These are phyloP conservation scores for Zymoseptoria brevis DNA, from an alignment of 2,329 filamentous ascomycete species.

Conservation along the genomic window DNA sequence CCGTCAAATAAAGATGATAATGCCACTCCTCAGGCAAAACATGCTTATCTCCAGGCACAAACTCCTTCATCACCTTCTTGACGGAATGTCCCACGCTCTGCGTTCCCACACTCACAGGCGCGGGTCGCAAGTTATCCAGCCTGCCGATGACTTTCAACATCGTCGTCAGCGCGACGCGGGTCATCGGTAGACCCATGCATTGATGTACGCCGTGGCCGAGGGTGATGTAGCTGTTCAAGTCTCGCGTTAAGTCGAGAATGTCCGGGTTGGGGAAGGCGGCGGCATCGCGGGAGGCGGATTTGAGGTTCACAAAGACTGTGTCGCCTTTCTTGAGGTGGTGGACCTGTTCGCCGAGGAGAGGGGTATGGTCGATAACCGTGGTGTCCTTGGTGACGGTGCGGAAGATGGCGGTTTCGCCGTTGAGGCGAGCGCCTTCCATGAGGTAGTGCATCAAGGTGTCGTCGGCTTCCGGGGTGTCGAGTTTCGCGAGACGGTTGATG, in stretches of 20 bases:
- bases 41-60: slow-evolving; percentile 24
- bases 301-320: slow-evolving; percentile 37
- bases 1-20: slow-evolving; percentile 41
- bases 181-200: slow-evolving; percentile 39
- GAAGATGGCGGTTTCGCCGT: slow-evolving; percentile 37
- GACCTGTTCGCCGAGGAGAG: slow-evolving; percentile 15
- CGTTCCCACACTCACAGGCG: slow-evolving; percentile 27
- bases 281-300: slow-evolving; percentile 35
- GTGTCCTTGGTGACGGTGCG: slow-evolving; percentile 30
- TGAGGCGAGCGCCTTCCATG: slow-evolving; percentile 38
- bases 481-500: slow-evolving; percentile 42
- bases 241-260: slow-evolving; percentile 31
- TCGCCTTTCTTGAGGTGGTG: slow-evolving; percentile 32
- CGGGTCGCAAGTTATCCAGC: slow-evolving; percentile 33
- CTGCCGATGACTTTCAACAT: slow-evolving; percentile 40
- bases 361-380: slow-evolving; percentile 28
- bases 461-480: slow-evolving; percentile 39
- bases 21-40: slow-evolving; percentile 27
- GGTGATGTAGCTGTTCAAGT: slow-evolving; percentile 38
- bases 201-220: slow-evolving; percentile 37
- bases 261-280: slow-evolving; percentile 36
- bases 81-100: slow-evolving; percentile 32
- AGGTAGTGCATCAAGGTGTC: slow-evolving; percentile 45
- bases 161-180: slow-evolving; percentile 35
- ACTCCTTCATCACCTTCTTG: slow-evolving; percentile 36